phyloP scores from a whole-genome alignment of 2,329 filamentous ascomycete genomes.

The Fonsecaea pedrosoi region DNA sequence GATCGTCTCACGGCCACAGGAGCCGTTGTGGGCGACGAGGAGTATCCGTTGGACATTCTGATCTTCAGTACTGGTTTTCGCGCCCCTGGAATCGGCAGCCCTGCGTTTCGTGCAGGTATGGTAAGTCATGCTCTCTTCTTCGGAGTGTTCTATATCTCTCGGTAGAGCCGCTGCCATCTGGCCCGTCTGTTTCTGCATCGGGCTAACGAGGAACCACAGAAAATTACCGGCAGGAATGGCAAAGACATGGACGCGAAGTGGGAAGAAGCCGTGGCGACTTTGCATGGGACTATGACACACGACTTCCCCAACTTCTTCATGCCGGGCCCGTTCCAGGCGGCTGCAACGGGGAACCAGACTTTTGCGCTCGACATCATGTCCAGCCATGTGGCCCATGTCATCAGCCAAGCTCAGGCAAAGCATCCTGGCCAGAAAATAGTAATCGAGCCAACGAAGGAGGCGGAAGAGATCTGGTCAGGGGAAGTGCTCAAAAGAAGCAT shows the following conservation, averaged over 20 bases:
- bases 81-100: slow-evolving; percentile 37
- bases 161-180: not conserved
- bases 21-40: slow-evolving; percentile 55
- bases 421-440: slow-evolving; percentile 29
- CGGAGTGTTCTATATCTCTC: not conserved
- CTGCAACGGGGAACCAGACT: slow-evolving; percentile 49
- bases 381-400: slow-evolving; percentile 55
- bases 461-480: slow-evolving; percentile 57
- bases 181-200: not conserved
- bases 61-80: slow-evolving; percentile 56
- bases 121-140: not conserved
- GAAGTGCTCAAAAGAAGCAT: slow-evolving; percentile 51
- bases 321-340: slow-evolving; percentile 52
- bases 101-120: slow-evolving; percentile 46
- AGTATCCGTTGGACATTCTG: slow-evolving; percentile 58
- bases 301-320: slow-evolving; percentile 65
- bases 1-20: slow-evolving; percentile 54
- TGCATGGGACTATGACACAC: slow-evolving; percentile 59
- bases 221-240: slow-evolving; percentile 55
- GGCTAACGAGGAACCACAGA: slow-evolving; percentile 8
- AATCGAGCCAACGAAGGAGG: slow-evolving; percentile 56
- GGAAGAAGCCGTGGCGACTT: slow-evolving; percentile 54
- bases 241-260: slow-evolving; percentile 57
- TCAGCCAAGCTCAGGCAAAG: slow-evolving; percentile 46
- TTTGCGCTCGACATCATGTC: slow-evolving; percentile 48